Evolutionary conservation across 495 filamentous ascomycete genomes (phyloP).

Genomic region (Daldinia decipiens): DNA sequence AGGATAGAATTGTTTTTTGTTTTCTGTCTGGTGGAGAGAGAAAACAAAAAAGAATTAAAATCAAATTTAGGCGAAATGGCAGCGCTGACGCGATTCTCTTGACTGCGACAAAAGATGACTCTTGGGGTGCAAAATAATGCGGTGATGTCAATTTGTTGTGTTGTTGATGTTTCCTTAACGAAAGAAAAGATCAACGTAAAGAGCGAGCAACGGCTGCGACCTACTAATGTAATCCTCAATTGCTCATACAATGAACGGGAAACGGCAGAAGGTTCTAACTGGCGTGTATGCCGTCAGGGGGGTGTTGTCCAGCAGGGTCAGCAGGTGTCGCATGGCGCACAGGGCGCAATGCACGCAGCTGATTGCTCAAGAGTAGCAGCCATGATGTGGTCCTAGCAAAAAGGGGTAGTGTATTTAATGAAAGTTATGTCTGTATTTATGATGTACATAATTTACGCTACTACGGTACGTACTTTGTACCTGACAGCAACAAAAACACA

Average conservation of each 20-base stretch:
- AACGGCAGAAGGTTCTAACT: slow-evolving; percentile 15
- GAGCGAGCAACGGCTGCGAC: slow-evolving; percentile 37
- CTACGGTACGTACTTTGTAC: slow-evolving; percentile 1
- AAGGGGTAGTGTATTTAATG: slow-evolving; percentile 36
- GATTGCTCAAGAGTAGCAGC: slow-evolving; percentile 27
- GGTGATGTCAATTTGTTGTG: slow-evolving; percentile 55
- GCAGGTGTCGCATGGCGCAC: slow-evolving; percentile 41
- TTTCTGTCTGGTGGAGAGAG: slow-evolving; percentile 42
- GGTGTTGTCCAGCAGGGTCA: slow-evolving; percentile 36
- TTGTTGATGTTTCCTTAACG: slow-evolving; percentile 56
- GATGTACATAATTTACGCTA: neutral
- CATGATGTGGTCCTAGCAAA: slow-evolving; percentile 32
- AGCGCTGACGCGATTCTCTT: slow-evolving; percentile 62
- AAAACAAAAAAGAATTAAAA: slow-evolving; percentile 48
- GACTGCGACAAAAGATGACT: slow-evolving; percentile 64
- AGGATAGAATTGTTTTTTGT: slow-evolving; percentile 48
- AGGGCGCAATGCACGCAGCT: slow-evolving; percentile 32
- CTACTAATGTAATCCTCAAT: slow-evolving; percentile 41
- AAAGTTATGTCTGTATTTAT: slow-evolving; percentile 9
- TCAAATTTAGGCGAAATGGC: slow-evolving; percentile 50
- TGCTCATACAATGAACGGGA: slow-evolving; percentile 24
- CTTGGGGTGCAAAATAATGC: slow-evolving; percentile 55
- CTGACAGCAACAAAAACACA: slow-evolving; percentile 5
- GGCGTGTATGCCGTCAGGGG: slow-evolving; percentile 1
- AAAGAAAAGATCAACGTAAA: slow-evolving; percentile 49